A percentile compares a stretch with the other conserved stretches of the same genome.
Conservation (phyloP, 1,284 basidiomycete species). For the Abortiporus biennis region DNA sequence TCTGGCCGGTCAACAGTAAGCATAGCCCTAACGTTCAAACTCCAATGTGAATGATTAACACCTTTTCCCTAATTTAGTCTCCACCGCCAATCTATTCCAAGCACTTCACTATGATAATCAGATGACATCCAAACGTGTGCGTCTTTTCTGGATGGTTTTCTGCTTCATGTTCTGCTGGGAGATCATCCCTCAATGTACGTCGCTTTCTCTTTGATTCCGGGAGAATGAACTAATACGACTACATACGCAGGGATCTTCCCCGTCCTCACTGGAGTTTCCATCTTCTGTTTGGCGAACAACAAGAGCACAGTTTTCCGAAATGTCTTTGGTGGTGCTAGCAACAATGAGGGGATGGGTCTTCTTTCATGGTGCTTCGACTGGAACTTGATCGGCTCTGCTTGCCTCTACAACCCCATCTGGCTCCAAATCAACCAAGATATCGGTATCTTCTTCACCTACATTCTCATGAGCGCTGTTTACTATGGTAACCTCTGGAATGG, state of each 20-base stretch:
- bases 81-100: slow-evolving; percentile 25
- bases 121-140: slow-evolving; percentile 27
- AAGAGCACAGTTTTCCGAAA: slow-evolving; percentile 41
- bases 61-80: slow-evolving; percentile 12
- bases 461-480: slow-evolving; percentile 26
- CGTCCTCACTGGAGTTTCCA: slow-evolving; percentile 40
- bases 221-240: slow-evolving; percentile 10
- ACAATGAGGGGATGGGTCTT: slow-evolving; percentile 51
- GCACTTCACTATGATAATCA: slow-evolving; percentile 27
- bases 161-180: slow-evolving; percentile 27
- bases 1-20: slow-evolving; percentile 26
- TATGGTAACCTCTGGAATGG: slow-evolving; percentile 27
- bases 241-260: slow-evolving; percentile 25
- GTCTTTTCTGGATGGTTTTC: slow-evolving; percentile 26
- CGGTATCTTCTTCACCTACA: slow-evolving; percentile 25
- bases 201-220: slow-evolving; percentile 13
- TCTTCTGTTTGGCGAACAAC: slow-evolving; percentile 56
- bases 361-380: slow-evolving; percentile 53
- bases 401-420: slow-evolving; percentile 25
- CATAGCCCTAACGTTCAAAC: neutral
- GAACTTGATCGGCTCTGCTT: slow-evolving; percentile 28
- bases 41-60: neutral
- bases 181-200: slow-evolving; percentile 44
- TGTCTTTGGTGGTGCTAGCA: slow-evolving; percentile 55
- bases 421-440: slow-evolving; percentile 28